phyloP scores from a whole-genome alignment of 2,329 filamentous ascomycete genomes.

The Aspergillus pseudoviridinutans region DNA sequence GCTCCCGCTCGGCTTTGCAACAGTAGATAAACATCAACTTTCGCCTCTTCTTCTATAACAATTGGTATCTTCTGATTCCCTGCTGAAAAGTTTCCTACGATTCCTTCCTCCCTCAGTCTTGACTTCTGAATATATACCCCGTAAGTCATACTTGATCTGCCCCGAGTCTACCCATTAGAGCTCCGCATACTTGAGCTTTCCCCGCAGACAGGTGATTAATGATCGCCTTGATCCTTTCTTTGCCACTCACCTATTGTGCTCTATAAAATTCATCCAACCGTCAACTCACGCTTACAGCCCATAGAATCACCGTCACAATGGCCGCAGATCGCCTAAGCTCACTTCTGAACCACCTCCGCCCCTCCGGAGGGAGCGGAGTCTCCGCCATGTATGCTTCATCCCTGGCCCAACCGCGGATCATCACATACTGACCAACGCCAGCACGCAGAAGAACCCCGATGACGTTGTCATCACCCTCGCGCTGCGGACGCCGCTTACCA shows the following conservation, averaged over 20 bases:
- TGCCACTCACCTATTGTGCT: not conserved
- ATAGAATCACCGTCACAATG: constrained; percentile 50
- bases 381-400: constrained; percentile 65
- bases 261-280: not conserved
- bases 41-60: not conserved
- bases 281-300: not conserved
- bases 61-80: no score
- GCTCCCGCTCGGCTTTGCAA: constrained; percentile 1
- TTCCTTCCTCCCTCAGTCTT: constrained; percentile 3
- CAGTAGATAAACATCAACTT: not conserved
- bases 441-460: constrained; percentile 87
- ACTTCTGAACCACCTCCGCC: constrained; percentile 74
- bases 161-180: not conserved
- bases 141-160: not conserved
- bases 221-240: not conserved
- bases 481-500: constrained; percentile 81
- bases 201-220: not conserved
- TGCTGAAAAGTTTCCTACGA: no score
- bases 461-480: constrained; percentile 96
- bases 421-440: constrained; percentile 36
- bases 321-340: constrained; percentile 80
- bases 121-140: not conserved
- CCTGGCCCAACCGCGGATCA: not conserved
- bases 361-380: constrained; percentile 67
- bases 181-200: not conserved